These are phyloP conservation scores for Saussurea involucrata DNA, from an alignment of 129 eudicot species.

Conservation along the genomic window DNA sequence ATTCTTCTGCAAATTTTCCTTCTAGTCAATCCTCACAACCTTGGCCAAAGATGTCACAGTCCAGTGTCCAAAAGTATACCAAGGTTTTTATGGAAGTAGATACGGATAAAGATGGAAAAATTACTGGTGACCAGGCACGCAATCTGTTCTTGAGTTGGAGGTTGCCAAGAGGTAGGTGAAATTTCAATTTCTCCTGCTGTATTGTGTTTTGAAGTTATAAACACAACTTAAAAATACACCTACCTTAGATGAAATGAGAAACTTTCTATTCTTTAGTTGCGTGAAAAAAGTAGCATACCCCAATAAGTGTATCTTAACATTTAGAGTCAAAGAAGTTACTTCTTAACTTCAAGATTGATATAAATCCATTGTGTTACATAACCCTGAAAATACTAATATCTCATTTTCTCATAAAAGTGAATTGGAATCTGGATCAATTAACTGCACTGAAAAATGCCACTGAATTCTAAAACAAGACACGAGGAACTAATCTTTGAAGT, in stretches of 20 bases:
- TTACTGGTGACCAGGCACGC: constrained; percentile 86
- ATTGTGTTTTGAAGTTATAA: constrained; percentile 11
- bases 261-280: not conserved
- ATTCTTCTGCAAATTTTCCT: constrained; percentile 26
- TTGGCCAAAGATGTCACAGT: constrained; percentile 77
- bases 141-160: constrained; percentile 90
- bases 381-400: no score
- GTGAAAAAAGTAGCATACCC: not conserved
- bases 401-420: no score
- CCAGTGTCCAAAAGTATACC: constrained; percentile 72
- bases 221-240: not conserved
- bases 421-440: no score
- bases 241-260: not conserved
- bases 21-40: constrained; percentile 45
- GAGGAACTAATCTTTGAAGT: no score
- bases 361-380: not conserved
- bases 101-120: constrained; percentile 90
- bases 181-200: not conserved
- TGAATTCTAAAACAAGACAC: no score
- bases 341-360: not conserved
- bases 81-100: constrained; percentile 88
- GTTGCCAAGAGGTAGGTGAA: constrained; percentile 72
- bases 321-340: not conserved
- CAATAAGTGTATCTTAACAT: not conserved
- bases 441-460: no score